Evolutionary conservation across 768 basidiomycete species (phyloP), one percentile per base, ranked within the genome.

Genomic region (Russula compacta): DNA sequence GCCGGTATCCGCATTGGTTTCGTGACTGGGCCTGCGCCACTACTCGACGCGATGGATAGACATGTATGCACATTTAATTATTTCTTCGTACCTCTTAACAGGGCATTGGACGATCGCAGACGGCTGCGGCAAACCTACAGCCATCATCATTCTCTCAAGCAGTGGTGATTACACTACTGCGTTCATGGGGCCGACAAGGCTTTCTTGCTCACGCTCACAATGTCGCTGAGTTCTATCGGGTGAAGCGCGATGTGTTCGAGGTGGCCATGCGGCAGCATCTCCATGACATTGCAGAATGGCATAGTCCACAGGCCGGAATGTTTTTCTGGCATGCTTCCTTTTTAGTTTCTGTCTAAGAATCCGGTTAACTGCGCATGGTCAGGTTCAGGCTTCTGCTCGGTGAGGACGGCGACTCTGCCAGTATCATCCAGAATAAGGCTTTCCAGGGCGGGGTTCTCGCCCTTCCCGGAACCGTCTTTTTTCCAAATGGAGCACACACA

Each of bases 361-460:
- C 47, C 64, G 51, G 56, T 39, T 56, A 15, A 50, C 14, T 14
- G 7, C 5, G 7, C 15, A 9, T 19, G 7, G 8, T 29, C 58
- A 89, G 87, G 87, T 88, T 89, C 74, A 87, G 85, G 70, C 78
- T 89, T 52, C 73, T 81, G 29, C 71, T 85, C 48, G 82, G 79
- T 29, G 91, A 97, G 9, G 52, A 58, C 33, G 64, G 56, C 19
- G 65, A 66, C 71, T 90, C 91, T 5, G 82, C 82, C 67, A 74
- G 76, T 14, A 67, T 95, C 53, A 90, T 95, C 67, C 77, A 80
- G 58, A 85, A 81, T 7, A 84, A 83, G 56, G 92, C 92, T 10
- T 80, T 89, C 58, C 83, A 85, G 65, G 81, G 81, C 24, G 93
- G 92, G 19, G 89, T 97, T 8, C 81, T 97, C n/a, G 92, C 89